phyloP scores from a whole-genome alignment of 2,329 filamentous ascomycete species.

The Gnomoniopsis sp. region DNA sequence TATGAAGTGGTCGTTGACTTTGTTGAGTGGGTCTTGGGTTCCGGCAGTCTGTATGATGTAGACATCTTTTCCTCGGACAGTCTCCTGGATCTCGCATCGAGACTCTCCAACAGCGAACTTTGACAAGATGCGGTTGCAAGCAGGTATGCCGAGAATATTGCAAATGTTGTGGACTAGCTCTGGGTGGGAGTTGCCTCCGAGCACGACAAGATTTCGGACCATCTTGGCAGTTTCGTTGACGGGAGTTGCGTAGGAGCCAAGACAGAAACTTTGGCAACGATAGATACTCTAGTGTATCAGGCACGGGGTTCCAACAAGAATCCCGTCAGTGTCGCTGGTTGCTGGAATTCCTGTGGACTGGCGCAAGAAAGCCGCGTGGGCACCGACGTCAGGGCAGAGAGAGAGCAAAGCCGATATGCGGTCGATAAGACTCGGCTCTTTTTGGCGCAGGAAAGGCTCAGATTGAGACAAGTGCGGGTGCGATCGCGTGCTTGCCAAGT shows the following conservation, averaged over 20 bases:
- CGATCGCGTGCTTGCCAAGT: not conserved
- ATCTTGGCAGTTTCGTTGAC: slow-evolving; percentile 47
- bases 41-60: slow-evolving; percentile 96
- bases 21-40: slow-evolving; percentile 44
- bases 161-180: slow-evolving; percentile 83
- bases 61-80: slow-evolving; percentile 95
- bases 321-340: not conserved
- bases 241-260: no score
- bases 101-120: slow-evolving; percentile 96
- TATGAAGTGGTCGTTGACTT: slow-evolving; percentile 94
- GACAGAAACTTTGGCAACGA: not conserved
- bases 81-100: slow-evolving; percentile 92
- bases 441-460: slow-evolving; percentile 3
- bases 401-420: slow-evolving; percentile 24
- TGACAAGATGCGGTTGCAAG: slow-evolving; percentile 75
- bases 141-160: slow-evolving; percentile 80
- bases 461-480: slow-evolving; percentile 12
- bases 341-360: no score
- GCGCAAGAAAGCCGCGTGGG: no score
- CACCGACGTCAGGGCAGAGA: slow-evolving; percentile 19
- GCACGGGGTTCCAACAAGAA: not conserved
- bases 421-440: slow-evolving; percentile 10
- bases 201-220: slow-evolving; percentile 91
- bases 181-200: slow-evolving; percentile 91
- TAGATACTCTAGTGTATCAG: no score